phyloP scores from a whole-genome alignment of 306 rosid species.

The Medicago truncatula region DNA sequence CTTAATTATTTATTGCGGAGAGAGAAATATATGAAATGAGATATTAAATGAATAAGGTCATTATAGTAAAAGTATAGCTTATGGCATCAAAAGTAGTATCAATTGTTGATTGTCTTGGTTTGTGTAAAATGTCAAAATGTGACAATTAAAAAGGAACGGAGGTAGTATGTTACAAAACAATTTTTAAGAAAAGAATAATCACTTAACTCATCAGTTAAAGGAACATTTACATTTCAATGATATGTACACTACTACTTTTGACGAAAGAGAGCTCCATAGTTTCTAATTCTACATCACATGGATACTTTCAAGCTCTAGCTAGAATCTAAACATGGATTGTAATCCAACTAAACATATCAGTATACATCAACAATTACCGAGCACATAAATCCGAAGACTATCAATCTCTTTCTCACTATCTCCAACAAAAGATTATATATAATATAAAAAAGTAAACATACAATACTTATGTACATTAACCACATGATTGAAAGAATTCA shows the following conservation, averaged over 20 bases:
- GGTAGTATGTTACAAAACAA: constrained; percentile 16
- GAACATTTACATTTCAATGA: background rate
- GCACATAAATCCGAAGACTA: constrained; percentile 6
- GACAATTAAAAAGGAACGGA: no score
- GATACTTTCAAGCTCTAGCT: background rate
- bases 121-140: no score
- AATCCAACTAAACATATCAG: constrained; percentile 3
- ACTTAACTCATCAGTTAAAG: constrained; percentile 19
- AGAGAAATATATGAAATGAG: no score
- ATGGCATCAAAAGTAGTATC: no score
- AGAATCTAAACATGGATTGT: constrained; percentile 13
- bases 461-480: constrained; percentile 26
- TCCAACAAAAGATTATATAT: constrained; percentile 25
- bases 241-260: constrained; percentile 4
- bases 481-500: constrained; percentile 1
- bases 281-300: constrained; percentile 24
- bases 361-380: constrained; percentile 23
- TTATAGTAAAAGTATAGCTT: no score
- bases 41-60: no score
- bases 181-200: constrained; percentile 32
- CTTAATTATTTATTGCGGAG: no score
- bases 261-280: constrained; percentile 17
- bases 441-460: constrained; percentile 5
- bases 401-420: background rate
- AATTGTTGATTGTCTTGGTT: no score